phyloP scores from a whole-genome alignment of 1,139 yeast species.

The Debaryomyces psychrophilus region DNA sequence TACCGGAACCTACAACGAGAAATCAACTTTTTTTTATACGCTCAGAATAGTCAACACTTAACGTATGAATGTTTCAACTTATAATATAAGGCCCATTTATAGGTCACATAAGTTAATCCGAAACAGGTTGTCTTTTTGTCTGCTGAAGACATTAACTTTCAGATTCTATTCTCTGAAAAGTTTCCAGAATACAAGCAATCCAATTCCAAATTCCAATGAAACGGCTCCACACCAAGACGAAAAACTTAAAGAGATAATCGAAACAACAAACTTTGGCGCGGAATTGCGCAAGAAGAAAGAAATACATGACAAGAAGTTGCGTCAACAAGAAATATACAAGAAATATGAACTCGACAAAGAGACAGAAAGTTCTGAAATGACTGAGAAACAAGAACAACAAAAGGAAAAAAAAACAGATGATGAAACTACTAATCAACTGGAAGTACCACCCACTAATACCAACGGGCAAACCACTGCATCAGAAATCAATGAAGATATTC shows the following conservation, averaged over 20 bases:
- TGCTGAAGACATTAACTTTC: not conserved
- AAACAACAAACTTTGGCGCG: slow-evolving; percentile 27
- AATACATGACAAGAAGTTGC: slow-evolving; percentile 11
- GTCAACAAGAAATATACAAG: slow-evolving; percentile 12
- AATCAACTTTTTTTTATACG: not conserved
- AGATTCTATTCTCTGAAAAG: slow-evolving; percentile 5
- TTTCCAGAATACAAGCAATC: not conserved
- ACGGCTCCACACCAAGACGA: not conserved
- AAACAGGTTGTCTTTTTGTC: not conserved
- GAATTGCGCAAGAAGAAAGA: slow-evolving; percentile 13
- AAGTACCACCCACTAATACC: not conserved
- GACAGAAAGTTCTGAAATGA: not conserved
- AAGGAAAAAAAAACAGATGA: not conserved
- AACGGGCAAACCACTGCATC: not conserved
- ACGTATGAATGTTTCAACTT: slow-evolving; percentile 3
- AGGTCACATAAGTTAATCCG: slow-evolving; percentile 1
- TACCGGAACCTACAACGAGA: not conserved
- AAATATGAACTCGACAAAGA: slow-evolving; percentile 4
- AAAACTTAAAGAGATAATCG: slow-evolving; percentile 21
- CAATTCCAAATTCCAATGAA: not conserved
- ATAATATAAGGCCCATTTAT: slow-evolving; percentile 1
- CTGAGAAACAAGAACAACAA: not conserved
- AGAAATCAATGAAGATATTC: slow-evolving; percentile 25
- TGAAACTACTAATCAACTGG: not conserved
- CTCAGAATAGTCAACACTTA: not conserved